phyloP scores from a whole-genome alignment of 2,329 filamentous ascomycete species.

The Emergomyces africanus region DNA sequence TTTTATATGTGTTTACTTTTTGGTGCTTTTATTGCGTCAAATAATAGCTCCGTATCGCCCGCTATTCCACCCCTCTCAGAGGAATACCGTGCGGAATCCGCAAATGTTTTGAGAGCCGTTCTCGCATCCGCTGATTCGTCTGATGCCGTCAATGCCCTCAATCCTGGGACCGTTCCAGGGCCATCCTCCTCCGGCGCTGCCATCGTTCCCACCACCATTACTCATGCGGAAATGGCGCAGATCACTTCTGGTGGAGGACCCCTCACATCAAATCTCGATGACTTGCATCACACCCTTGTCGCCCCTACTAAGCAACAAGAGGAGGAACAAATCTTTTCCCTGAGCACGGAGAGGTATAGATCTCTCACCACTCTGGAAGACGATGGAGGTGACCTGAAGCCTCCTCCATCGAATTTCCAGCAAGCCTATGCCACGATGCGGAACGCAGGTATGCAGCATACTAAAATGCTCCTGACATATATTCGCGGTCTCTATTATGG shows the following conservation, averaged over 20 bases:
- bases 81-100: conserved; percentile 35
- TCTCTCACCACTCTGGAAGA: conserved; percentile 61
- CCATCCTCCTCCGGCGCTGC: conserved; percentile 14
- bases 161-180: conserved; percentile 14
- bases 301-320: conserved; percentile 73
- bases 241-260: conserved; percentile 20
- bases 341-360: conserved; percentile 81
- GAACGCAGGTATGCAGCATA: conserved; percentile 51
- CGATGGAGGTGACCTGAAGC: conserved; percentile 23
- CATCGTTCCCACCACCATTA: conserved; percentile 22
- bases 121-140: conserved; percentile 31
- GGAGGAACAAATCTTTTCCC: conserved; percentile 74
- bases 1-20: conserved; percentile 95
- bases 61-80: conserved; percentile 40
- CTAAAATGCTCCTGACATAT: conserved; percentile 65
- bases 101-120: conserved; percentile 35
- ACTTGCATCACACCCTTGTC: conserved; percentile 55
- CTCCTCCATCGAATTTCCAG: conserved; percentile 31
- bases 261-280: conserved; percentile 39
- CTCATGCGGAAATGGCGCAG: conserved; percentile 27
- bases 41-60: conserved; percentile 52
- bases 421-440: conserved; percentile 70
- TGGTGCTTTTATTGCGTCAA: conserved; percentile 89
- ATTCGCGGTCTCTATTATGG: conserved; percentile 85
- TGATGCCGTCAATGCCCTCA: conserved; percentile 40